Percentiles rank a stretch among this genome's conserved stretches.
Conservation (phyloP, 2,329 filamentous ascomycete species). For the Sporothrix inflata region DNA sequence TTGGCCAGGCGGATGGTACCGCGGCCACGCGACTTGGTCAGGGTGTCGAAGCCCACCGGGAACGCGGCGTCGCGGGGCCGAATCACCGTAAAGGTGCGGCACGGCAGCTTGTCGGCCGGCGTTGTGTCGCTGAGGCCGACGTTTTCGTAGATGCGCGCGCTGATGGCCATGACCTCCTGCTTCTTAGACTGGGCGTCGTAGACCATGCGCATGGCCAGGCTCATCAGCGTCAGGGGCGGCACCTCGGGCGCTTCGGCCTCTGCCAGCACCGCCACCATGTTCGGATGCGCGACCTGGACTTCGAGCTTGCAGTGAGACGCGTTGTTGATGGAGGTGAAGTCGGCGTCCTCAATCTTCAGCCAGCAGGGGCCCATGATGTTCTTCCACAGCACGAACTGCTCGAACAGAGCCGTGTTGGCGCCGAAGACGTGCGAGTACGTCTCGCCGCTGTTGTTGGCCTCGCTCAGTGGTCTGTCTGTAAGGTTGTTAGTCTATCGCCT, state of each 20-base stretch:
- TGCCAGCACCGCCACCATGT: constrained; percentile 70
- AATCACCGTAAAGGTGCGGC: constrained; percentile 88
- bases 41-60: constrained; percentile 82
- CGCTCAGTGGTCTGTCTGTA: constrained; percentile 66
- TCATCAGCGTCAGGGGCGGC: constrained; percentile 95
- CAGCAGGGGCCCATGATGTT: constrained; percentile 99
- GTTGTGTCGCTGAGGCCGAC: constrained; percentile 85
- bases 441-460: constrained; percentile 66
- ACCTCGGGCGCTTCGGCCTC: constrained; percentile 81
- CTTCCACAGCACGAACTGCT: constrained; percentile 98
- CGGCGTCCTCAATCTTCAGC: constrained; percentile 84
- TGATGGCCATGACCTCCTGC: constrained; percentile 91
- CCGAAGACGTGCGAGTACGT: constrained; percentile 96
- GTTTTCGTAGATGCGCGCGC: constrained; percentile 90
- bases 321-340: constrained; percentile 84
- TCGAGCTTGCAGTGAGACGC: constrained; percentile 98
- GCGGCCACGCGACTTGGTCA: constrained; percentile 65
- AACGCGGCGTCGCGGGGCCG: constrained; percentile 76
- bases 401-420: constrained; percentile 89
- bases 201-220: constrained; percentile 81
- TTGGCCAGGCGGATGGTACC: constrained; percentile 80
- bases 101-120: constrained; percentile 83
- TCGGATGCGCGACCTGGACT: constrained; percentile 77
- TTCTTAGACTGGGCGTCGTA: constrained; percentile 94
- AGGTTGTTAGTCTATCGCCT: background rate